Percentiles rank a stretch among this genome's conserved stretches.
Conservation (phyloP, 106 monocot species). For the Dendrobium nobile region DNA sequence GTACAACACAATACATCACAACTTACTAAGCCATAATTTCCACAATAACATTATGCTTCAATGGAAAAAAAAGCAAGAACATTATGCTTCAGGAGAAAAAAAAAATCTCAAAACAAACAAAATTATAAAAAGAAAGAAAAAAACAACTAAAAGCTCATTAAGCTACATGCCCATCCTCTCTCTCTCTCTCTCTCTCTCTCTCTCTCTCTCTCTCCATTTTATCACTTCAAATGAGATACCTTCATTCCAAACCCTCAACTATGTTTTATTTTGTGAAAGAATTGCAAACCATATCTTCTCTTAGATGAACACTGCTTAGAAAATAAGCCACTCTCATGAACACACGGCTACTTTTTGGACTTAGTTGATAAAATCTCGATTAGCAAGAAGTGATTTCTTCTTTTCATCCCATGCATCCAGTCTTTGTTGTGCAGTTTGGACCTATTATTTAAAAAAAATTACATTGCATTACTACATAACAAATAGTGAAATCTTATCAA, state of each 20-base stretch:
- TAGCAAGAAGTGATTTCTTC: conserved; percentile 8
- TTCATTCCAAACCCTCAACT: no score
- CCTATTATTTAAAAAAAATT: not conserved
- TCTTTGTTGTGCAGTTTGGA: conserved; percentile 6
- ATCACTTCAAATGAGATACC: no score
- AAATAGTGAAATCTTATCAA: not conserved
- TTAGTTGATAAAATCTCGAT: not conserved
- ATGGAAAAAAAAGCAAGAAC: not conserved
- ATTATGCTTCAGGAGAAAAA: not conserved
- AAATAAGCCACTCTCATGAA: not conserved
- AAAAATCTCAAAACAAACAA: not conserved
- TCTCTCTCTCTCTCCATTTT: no score
- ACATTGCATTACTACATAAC: not conserved
- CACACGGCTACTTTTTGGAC: not conserved
- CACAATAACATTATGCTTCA: not conserved
- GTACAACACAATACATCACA: no score
- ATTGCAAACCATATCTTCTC: not conserved
- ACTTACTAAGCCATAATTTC: no score
- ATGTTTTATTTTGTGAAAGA: no score
- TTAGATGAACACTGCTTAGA: not conserved
- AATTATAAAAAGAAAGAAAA: not conserved
- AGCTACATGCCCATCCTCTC: not conserved
- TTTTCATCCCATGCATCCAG: conserved; percentile 4
- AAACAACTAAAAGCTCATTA: not conserved
- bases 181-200: no score